Evolutionary conservation across 2,329 filamentous ascomycete genomes (phyloP), one percentile per base, ranked within the genome.

Genomic region (Stachybotrys chlorohalonatus): DNA sequence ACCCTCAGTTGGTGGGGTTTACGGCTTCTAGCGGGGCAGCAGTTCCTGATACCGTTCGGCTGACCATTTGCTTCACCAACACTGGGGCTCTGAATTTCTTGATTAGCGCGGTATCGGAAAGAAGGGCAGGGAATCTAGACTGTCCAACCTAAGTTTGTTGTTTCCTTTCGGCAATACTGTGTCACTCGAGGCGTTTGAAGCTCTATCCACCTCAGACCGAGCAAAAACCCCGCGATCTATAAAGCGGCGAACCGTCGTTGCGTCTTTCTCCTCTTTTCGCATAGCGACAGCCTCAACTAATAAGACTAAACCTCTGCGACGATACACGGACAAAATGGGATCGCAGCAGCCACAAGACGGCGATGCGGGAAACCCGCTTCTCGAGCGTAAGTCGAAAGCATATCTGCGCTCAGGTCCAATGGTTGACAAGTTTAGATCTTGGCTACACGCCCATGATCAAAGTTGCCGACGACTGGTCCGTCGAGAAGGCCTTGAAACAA

Each of bases 401-500:
- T 16, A 32, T 7, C 30, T 52, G 17, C 11, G 48, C 30, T 32
- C 52, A 47, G 16, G 16, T 32, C 15, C 15, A 17, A 13, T 4
- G 6, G 49, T 30, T 51, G 49, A 51, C 31, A 5, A 36, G 49
- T 7, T 7, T 56, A 64, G 64, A 68, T 31, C 54, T 73, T 31
- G 70, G 71, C 31, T 72, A 65, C 56, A 70, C 68, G 2, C 69
- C 68, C 13, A 63, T 64, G 42, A 61, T 70, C 52, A 68, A 74
- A 55, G 65, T 81, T 24, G 64, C 70, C 3, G 78, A 70, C 8
- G 66, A 73, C 48, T 85, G 82, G 82, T 72, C 74, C 0, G 79
- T 83, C 6, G 74, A 80, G 53, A 79, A 81, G 60, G 89, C 89
- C 32, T 77, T 94, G 31, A 76, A 80, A 11, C 80, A 81, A 3